Evolutionary conservation across 2,329 filamentous ascomycete genomes (phyloP).

Genomic region (Massarina eburnea): DNA sequence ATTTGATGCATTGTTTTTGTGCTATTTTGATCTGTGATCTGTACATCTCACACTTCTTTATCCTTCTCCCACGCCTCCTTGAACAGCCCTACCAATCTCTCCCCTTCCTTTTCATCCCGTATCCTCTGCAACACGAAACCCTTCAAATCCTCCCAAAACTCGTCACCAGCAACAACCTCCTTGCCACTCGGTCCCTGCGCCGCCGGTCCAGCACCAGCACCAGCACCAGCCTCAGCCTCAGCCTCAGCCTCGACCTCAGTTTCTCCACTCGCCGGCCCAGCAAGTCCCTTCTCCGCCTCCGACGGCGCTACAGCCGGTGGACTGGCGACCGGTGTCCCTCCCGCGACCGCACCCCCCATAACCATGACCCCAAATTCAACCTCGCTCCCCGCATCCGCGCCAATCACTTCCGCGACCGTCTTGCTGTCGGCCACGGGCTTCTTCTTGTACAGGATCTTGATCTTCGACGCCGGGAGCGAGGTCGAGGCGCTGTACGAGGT

Average conservation of each 20-base stretch:
- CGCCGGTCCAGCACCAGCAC: conserved; percentile 37
- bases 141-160: conserved; percentile 85
- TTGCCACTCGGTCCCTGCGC: conserved; percentile 58
- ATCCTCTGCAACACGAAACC: conserved; percentile 79
- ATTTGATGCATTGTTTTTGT: conserved; percentile 9
- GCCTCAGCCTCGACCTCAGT: conserved; percentile 28
- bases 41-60: conserved; percentile 9
- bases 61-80: conserved; percentile 66
- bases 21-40: not conserved
- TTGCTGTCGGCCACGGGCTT: conserved; percentile 81
- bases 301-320: conserved; percentile 55
- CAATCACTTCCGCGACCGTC: conserved; percentile 71
- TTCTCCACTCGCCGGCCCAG: conserved; percentile 6
- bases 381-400: conserved; percentile 53
- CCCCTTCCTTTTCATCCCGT: conserved; percentile 67
- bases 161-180: conserved; percentile 66
- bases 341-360: conserved; percentile 59
- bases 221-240: no score
- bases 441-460: conserved; percentile 84
- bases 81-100: conserved; percentile 68
- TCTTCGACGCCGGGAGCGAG: conserved; percentile 64
- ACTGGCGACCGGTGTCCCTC: conserved; percentile 50
- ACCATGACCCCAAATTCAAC: conserved; percentile 89
- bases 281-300: conserved; percentile 51
- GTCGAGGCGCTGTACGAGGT: conserved; percentile 65